These are phyloP conservation scores for Scheffersomyces titani DNA, from an alignment of 1,139 yeast genomes.

Conservation along the genomic window DNA sequence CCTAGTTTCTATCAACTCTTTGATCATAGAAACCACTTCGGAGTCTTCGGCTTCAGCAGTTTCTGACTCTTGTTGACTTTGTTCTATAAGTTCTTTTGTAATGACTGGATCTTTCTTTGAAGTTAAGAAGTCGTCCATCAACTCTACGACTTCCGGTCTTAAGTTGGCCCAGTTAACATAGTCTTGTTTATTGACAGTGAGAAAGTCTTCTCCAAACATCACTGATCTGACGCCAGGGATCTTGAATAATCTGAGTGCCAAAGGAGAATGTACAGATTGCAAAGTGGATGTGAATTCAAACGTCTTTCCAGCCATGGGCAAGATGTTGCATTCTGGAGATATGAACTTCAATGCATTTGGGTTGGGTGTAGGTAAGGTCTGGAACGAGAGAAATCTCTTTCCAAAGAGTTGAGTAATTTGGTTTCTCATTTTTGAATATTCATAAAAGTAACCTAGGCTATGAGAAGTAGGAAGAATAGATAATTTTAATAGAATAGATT, in stretches of 20 bases:
- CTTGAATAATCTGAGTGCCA: slow-evolving; percentile 77
- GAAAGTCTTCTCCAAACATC: slow-evolving; percentile 74
- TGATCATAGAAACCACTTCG: slow-evolving; percentile 58
- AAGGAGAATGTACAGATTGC: slow-evolving; percentile 74
- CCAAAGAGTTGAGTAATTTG: not conserved
- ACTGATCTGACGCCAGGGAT: slow-evolving; percentile 84
- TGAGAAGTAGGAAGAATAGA: not conserved
- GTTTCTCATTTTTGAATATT: not conserved
- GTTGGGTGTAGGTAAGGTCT: slow-evolving; percentile 74
- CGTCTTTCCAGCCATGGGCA: slow-evolving; percentile 67
- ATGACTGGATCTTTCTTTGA: slow-evolving; percentile 48
- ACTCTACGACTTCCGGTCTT: slow-evolving; percentile 46
- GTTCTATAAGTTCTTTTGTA: slow-evolving; percentile 46
- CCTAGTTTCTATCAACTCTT: slow-evolving; percentile 60
- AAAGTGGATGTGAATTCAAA: slow-evolving; percentile 70
- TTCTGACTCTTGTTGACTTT: slow-evolving; percentile 40
- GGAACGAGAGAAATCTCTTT: slow-evolving; percentile 34
- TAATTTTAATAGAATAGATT: not conserved
- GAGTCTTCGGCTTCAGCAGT: slow-evolving; percentile 42
- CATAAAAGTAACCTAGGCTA: not conserved
- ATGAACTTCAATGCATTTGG: slow-evolving; percentile 86
- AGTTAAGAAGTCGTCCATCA: slow-evolving; percentile 40
- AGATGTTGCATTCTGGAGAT: slow-evolving; percentile 44
- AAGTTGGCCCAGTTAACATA: slow-evolving; percentile 48
- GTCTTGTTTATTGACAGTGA: slow-evolving; percentile 50